Percentiles rank a stretch among this genome's conserved stretches.
phyloP scores from a whole-genome alignment of 1,284 basidiomycete genomes.

The Pseudozyma pruni region DNA sequence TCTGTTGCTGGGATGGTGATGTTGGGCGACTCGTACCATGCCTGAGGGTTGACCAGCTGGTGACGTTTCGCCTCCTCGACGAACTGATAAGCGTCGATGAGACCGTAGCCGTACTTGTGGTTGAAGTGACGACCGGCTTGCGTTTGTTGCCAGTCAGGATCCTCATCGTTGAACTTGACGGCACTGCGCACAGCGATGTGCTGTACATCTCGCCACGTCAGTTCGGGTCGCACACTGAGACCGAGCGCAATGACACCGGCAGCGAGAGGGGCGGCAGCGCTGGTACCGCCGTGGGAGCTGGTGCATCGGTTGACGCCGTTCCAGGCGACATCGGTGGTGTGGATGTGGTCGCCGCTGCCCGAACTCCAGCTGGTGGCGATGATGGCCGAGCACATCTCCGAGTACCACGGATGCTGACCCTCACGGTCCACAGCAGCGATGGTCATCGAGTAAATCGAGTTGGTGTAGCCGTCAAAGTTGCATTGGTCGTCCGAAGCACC shows the following conservation, averaged over 20 bases:
- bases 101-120: constrained; percentile 97
- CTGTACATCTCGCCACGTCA: constrained; percentile 97
- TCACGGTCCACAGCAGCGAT: constrained; percentile 92
- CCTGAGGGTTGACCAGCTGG: constrained; percentile 91
- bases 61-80: constrained; percentile 84
- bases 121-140: constrained; percentile 83
- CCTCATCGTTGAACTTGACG: constrained; percentile 82
- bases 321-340: constrained; percentile 84
- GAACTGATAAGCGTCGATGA: constrained; percentile 83
- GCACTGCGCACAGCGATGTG: constrained; percentile 86
- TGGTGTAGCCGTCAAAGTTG: constrained; percentile 99
- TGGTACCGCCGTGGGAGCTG: constrained; percentile 89
- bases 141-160: constrained; percentile 93
- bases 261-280: constrained; percentile 95
- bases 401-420: constrained; percentile 94
- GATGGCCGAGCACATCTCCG: constrained; percentile 95
- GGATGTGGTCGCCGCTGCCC: constrained; percentile 81
- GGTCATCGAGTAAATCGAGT: constrained; percentile 95
- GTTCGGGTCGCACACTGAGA: constrained; percentile 74
- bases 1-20: constrained; percentile 45
- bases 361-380: constrained; percentile 96
- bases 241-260: constrained; percentile 65
- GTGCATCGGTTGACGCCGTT: constrained; percentile 83
- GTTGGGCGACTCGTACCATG: constrained; percentile 73
- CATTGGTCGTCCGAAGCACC: constrained; percentile 92